Evolutionary conservation across 176 grass and related monocot species (phyloP), one percentile per base, ranked within the genome.

Genomic region (Oryza rufipogon): DNA sequence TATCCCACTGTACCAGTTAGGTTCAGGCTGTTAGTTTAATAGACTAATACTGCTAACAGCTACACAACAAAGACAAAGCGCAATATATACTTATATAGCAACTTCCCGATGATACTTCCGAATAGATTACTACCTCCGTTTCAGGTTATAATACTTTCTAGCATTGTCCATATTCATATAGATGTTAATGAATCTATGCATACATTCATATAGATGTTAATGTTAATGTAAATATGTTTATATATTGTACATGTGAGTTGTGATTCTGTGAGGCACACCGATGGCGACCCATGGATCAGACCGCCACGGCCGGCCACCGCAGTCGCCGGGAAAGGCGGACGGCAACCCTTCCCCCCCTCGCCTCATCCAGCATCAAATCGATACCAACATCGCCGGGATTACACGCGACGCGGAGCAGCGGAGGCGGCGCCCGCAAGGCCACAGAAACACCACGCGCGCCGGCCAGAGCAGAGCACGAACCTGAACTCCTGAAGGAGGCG

Each of bases 401-500:
- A 64, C 66, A 61, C 20, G n/a, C 56, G 19, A n/a, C 22, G 12
- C 15, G 65, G 38, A 39, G 38, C 38, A 39, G 38, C 38, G 38
- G 44, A 47, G 51, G 51, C 11, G 75, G 38, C 23, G 25, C 11
- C 19, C 25, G 1, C 74, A 17, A 73, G 42, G 42, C n/a, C 22
- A 26, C 63, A 6, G 54, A 41, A 36, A 69, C 66, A 67, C 64
- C 15, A 2, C 12, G 17, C 13, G 68, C 67, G 48, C 12, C 33
- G 11, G 38, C 32, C 25, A 19, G 58, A 39, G 46, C 48, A 84
- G 39, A 44, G 42, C 68, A 13, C 60, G 86, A 17, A 58, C 54
- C 19, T 58, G 13, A 49, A 49, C 12, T 4, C 91, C 88, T 88
- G 74, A 49, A 70, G 42, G 25, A 49, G 45, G 82, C 70, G 68